phyloP scores from a whole-genome alignment of 805 yeast genomes.

The Yarrowia bubula region DNA sequence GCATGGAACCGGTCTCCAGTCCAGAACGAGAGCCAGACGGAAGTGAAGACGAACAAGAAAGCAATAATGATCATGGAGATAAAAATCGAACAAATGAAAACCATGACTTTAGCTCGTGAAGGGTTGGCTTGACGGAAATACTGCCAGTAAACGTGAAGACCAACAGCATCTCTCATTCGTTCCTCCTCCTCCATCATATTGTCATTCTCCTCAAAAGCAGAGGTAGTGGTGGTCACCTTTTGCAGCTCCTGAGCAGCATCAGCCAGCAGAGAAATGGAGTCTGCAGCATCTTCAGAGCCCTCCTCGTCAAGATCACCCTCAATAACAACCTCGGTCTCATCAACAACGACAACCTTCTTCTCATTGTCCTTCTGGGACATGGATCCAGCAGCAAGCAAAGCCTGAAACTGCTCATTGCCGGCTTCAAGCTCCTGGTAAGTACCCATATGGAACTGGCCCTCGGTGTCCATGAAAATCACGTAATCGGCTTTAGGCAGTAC shows the following conservation, averaged over 20 bases:
- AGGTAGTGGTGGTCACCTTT: slow-evolving; percentile 28
- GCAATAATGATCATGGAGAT: slow-evolving; percentile 39
- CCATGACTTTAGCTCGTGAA: slow-evolving; percentile 33
- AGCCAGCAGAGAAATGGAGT: neutral
- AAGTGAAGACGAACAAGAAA: slow-evolving; percentile 8
- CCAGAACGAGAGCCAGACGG: slow-evolving; percentile 78
- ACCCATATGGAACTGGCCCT: slow-evolving; percentile 61
- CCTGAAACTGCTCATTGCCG: slow-evolving; percentile 49
- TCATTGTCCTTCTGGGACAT: slow-evolving; percentile 36
- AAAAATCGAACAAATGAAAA: slow-evolving; percentile 50
- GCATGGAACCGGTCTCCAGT: slow-evolving; percentile 52
- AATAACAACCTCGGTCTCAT: neutral
- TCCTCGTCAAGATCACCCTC: neutral
- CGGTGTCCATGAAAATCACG: slow-evolving; percentile 61
- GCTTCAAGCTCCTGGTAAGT: slow-evolving; percentile 52
- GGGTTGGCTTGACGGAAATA: slow-evolving; percentile 55
- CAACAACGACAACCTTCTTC: slow-evolving; percentile 32
- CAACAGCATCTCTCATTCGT: slow-evolving; percentile 29
- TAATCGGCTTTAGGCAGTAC: slow-evolving; percentile 68
- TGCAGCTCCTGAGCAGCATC: slow-evolving; percentile 28
- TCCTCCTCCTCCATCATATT: slow-evolving; percentile 28
- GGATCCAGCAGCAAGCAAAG: slow-evolving; percentile 41
- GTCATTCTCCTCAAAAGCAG: slow-evolving; percentile 29
- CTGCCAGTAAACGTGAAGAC: slow-evolving; percentile 46
- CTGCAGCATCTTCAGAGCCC: neutral